Base-by-base conservation (phyloP, 164 flowering plant species). In the Paratinospora sagittata region DNA sequence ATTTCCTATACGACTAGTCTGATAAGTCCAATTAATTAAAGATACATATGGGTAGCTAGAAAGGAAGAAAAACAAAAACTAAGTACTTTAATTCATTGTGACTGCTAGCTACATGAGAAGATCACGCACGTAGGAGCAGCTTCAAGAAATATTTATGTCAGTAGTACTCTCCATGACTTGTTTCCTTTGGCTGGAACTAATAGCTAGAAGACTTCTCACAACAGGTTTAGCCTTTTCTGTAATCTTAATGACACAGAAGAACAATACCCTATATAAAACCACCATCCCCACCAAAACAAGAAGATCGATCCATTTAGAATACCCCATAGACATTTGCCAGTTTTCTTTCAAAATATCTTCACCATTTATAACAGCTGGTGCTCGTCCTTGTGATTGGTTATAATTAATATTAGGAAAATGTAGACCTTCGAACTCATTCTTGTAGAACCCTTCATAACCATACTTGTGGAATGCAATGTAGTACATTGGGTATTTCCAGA, bases 401-500 rank as follows among this genome's bases (percentile, higher is more conserved):
- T 72, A 75, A 21, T 52, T 52, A 19, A 52, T n/a, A n/a, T n/a
- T 8, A 17, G 80, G 71, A 73, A 84, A 80, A 0, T 63, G 66
- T 5, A 73, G 74, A 9, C 86, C 87, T 70, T 73, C 74, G 27
- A 79, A 82, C 70, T 84, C 89, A 63, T 86, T 84, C 81, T 83
- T 84, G 78, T 73, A 83, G 76, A 82, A 64, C 13, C 87, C 86
- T 68, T 86, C 81, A 52, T 66, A 71, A 1, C 83, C 86, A 41
- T 84, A 84, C 82, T 73, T 81, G 55, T 83, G 87, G 74, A 84
- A 82, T 5, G 85, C 66, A 27, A 86, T 71, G 73, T 82, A 83
- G 69, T 79, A 81, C 78, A 89, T 64, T 4, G 93, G 93, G 75
- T 82, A 89, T 37, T 74, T 82, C 93, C 89, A 89, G 8, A 87